Evolutionary conservation across 2,329 filamentous ascomycete species (phyloP).

Genomic region (Knufia petricola): DNA sequence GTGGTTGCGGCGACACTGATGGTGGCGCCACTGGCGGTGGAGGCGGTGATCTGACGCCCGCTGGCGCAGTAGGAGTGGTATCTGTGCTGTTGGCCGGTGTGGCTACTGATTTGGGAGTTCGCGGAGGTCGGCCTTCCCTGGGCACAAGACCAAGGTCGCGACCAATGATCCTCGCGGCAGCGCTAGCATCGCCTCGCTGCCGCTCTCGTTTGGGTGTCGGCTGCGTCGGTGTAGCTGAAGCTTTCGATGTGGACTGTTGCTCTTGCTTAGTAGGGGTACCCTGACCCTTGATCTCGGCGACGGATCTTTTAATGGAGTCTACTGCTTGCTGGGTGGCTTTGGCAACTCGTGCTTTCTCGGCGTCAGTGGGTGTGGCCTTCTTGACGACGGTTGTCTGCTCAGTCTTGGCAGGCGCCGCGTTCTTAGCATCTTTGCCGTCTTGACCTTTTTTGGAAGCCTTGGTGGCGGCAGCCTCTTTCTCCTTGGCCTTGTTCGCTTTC

Average conservation of each 20-base stretch:
- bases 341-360: conserved; percentile 38
- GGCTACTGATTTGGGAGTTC: conserved; percentile 12
- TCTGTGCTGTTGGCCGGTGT: conserved; percentile 19
- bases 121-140: conserved; percentile 16
- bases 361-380: conserved; percentile 22
- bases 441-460: conserved; percentile 45
- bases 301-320: conserved; percentile 46
- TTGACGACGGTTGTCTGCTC: conserved; percentile 29
- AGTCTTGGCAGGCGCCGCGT: conserved; percentile 31
- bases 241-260: conserved; percentile 24
- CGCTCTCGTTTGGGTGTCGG: conserved; percentile 39
- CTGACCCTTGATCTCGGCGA: conserved; percentile 28
- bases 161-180: conserved; percentile 50
- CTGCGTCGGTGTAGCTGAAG: conserved; percentile 22
- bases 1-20: conserved; percentile 24
- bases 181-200: conserved; percentile 44
- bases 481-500: conserved; percentile 63
- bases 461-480: conserved; percentile 21
- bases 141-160: conserved; percentile 48
- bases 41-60: conserved; percentile 23
- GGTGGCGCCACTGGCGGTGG: conserved; percentile 18
- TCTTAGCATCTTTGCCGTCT: conserved; percentile 51
- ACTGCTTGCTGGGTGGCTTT: conserved; percentile 54
- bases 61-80: conserved; percentile 24
- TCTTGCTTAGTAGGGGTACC: conserved; percentile 32